Base-by-base conservation (phyloP, 306 rosid genomes). In the Psophocarpus tetragonolobus region DNA sequence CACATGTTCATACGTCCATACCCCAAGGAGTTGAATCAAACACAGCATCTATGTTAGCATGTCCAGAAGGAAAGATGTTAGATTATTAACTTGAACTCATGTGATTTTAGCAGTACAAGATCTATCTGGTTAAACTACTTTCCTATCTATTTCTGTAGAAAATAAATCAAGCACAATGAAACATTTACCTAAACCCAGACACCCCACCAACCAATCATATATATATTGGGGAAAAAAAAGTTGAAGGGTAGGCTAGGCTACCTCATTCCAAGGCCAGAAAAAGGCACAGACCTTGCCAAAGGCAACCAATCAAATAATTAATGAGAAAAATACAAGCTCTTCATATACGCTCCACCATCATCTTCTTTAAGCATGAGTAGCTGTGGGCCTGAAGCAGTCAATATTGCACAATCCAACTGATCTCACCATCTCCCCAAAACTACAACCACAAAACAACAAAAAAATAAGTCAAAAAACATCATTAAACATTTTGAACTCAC, bases 381-480 rank as follows among this genome's bases (percentile, higher is more conserved):
- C 76, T 13, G 76, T 72, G 51, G 76, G 76, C 66, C 76, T 53
- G 76, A 72, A 72, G 13, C 76, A 72, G 23, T 72, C 76, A 24
- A 72, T 72, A 36, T 72, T 72, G 76, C 76, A 72, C 20, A 72
- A 72, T 53, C 76, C 76, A 53, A 72, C 76, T 3, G 76, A 72
- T 35, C 76, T 72, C 76, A 72, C 76, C 76, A 72, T 72, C 76
- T 72, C 76, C 66, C 76, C 76, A 53, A 72, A 72, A 56, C 76
- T 72, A 51, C 66, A 53, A 23, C 76, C 45, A 72, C 66, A 72
- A 50, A 50, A 53, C 24, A 72, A n/a, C n/a, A 3, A 53, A 71
- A 72, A 72, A 71, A 36, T 20, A 23, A n/a, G 45, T 71, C 51
- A 65, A 38, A 72, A 71, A 51, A 71, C 51, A 51, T 20, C 8